Conservation (phyloP, 331 rosid species). For the Rosa hybrid region DNA sequence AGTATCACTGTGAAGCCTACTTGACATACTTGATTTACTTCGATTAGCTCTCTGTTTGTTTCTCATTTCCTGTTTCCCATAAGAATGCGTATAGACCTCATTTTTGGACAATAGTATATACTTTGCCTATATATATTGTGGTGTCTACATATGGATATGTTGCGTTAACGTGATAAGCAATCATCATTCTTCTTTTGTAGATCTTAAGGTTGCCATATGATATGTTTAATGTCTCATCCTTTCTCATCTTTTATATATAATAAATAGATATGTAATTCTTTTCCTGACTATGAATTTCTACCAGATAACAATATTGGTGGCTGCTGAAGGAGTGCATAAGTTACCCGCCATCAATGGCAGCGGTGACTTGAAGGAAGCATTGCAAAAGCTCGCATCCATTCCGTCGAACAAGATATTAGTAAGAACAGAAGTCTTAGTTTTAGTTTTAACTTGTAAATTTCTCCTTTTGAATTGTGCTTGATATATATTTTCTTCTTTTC, state of each 20-base stretch:
- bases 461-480: neutral
- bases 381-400: conserved; percentile 90
- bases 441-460: neutral
- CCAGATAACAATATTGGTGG: conserved; percentile 89
- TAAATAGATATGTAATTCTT: conserved; percentile 3
- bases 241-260: no score
- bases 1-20: neutral
- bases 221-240: neutral
- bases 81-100: neutral
- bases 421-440: conserved; percentile 25
- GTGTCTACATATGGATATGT: neutral
- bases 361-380: conserved; percentile 82
- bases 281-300: conserved; percentile 9
- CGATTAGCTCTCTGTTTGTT: neutral
- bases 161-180: neutral
- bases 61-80: neutral
- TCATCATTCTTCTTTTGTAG: neutral
- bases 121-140: neutral
- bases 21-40: neutral
- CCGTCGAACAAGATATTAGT: conserved; percentile 82
- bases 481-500: neutral
- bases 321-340: conserved; percentile 92
- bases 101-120: neutral
- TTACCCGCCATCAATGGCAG: conserved; percentile 90
- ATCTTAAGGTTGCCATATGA: neutral